Percentiles rank a stretch among this genome's conserved stretches.
Conservation (phyloP, 164 flowering plant genomes). For the Annona cherimola region DNA sequence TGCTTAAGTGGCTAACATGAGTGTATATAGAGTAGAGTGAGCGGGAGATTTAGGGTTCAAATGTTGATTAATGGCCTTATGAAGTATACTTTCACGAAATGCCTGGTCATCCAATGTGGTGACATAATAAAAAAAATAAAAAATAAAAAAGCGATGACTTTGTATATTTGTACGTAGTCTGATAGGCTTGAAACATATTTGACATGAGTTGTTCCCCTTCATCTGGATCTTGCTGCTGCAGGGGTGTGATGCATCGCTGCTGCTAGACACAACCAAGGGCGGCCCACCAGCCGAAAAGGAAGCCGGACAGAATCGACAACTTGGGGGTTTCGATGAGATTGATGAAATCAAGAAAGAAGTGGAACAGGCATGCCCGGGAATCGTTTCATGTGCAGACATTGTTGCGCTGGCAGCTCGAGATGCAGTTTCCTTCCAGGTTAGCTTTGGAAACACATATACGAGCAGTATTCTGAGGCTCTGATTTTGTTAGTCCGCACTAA, state of each 20-base stretch:
- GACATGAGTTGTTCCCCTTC: not conserved
- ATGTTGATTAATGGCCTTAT: too few species aligned
- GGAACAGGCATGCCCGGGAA: conserved; percentile 16
- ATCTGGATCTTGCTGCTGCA: not conserved
- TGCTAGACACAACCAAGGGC: conserved; percentile 11
- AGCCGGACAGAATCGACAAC: conserved; percentile 8
- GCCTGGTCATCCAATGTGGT: too few species aligned
- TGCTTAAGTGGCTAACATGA: too few species aligned
- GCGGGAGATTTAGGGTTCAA: too few species aligned
- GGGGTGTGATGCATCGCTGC: conserved; percentile 28
- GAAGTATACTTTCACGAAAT: too few species aligned
- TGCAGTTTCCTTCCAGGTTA: conserved; percentile 22
- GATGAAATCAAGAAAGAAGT: conserved; percentile 19
- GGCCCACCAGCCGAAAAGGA: conserved; percentile 16
- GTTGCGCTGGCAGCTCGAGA: conserved; percentile 27
- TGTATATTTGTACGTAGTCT: too few species aligned
- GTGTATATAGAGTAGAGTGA: too few species aligned
- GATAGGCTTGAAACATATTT: not conserved
- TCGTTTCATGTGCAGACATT: conserved; percentile 30
- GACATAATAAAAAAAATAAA: too few species aligned
- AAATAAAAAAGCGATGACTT: too few species aligned
- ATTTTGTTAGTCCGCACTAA: too few species aligned
- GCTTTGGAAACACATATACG: not conserved
- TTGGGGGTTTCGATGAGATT: conserved; percentile 23
- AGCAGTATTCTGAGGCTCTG: too few species aligned